Percentiles rank a stretch among this genome's conserved stretches.
Conservation (phyloP, 2,329 filamentous ascomycete genomes). For the Simplicillium sp. region DNA sequence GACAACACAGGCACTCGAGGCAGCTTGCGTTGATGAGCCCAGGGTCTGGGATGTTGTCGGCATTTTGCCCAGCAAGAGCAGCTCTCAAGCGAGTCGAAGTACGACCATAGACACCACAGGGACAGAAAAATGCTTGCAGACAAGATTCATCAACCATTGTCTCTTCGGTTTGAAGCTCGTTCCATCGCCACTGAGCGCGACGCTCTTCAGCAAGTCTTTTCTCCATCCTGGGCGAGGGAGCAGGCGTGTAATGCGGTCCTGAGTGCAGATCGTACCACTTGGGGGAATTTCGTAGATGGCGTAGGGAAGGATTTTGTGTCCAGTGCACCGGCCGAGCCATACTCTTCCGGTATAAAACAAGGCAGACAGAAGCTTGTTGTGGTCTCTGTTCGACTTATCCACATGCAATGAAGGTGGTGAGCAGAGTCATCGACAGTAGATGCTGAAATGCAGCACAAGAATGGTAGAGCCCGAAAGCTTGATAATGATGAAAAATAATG, state of each 20-base stretch:
- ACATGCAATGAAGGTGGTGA: too few species aligned
- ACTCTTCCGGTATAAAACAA: slow-evolving; percentile 8
- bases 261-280: slow-evolving; percentile 8
- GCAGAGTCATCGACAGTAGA: too few species aligned
- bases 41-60: slow-evolving; percentile 7
- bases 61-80: slow-evolving; percentile 12
- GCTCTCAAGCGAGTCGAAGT: slow-evolving; percentile 13
- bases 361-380: too few species aligned
- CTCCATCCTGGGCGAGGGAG: slow-evolving; percentile 8
- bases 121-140: slow-evolving; percentile 10
- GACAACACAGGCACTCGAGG: slow-evolving; percentile 11
- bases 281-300: slow-evolving; percentile 7
- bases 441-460: too few species aligned
- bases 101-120: slow-evolving; percentile 19
- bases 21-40: slow-evolving; percentile 14
- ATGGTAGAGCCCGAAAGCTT: too few species aligned
- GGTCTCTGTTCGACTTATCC: too few species aligned
- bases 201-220: slow-evolving; percentile 1
- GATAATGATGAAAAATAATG: too few species aligned
- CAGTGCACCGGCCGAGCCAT: slow-evolving; percentile 14
- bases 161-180: not conserved
- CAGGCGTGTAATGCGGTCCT: slow-evolving; percentile 6
- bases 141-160: not conserved
- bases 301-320: slow-evolving; percentile 9
- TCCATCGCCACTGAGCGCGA: slow-evolving; percentile 4